Evolutionary conservation across 768 basidiomycete species (phyloP), one percentile per base, ranked within the genome.

Genomic region (Tricholoma hemisulphureum): DNA sequence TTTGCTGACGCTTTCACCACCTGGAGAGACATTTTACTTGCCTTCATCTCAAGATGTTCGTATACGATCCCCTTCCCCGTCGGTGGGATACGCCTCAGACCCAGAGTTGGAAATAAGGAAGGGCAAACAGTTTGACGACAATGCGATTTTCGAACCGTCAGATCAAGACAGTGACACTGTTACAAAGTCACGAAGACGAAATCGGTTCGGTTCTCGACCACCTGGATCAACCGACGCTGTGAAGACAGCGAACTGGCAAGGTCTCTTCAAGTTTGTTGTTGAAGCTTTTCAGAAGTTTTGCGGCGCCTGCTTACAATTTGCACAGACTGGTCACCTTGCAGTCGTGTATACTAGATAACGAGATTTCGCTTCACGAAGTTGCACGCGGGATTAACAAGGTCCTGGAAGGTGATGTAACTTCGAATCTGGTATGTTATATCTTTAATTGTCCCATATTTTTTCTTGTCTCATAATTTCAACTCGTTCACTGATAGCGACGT

Each of bases 31-130:
- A n/a, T 86, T 83, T 62, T 88, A 84, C 71, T 66, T 87, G 21
- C 83, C 85, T 20, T 63, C 72, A 35, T 62, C 72, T 4, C 61
- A 70, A 41, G 63, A 59, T 23, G 65, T 62, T 60, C 67, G 65
- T 55, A 65, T 76, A 43, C 76, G 83, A 46, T 70, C 83, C 23
- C 76, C 83, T 51, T 82, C 87, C n/a, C 86, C 86, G 10, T 73
- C 81, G 41, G 65, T 66, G 24, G 88, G 86, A 8, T 90, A 89
- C 65, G 79, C 80, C 26, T 90, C 90, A 1, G 89, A 91, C 64
- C 88, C 88, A 31, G 90, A 91, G 73, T 73, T 73, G 20, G 80
- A 80, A 41, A 65, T 78, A 14, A 72, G 77, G 45, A 80, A 75
- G 58, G 71, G 75, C 13, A 76, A 77, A 51, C 75, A 75, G 51